Evolutionary conservation across 805 yeast species (phyloP).

Genomic region (Metschnikowia continentalis): DNA sequence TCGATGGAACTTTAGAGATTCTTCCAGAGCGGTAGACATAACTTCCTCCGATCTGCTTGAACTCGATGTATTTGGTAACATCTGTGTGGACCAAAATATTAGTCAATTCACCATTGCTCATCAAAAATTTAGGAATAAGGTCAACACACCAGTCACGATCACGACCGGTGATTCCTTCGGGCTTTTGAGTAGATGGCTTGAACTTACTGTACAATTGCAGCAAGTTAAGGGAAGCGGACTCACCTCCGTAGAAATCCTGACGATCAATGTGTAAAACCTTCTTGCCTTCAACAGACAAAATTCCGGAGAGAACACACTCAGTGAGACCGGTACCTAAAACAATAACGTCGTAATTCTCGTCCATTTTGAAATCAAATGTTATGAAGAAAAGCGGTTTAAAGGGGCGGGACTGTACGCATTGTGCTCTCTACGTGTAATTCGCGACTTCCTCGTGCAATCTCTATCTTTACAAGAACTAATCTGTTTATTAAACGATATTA

Average conservation of each 20-base stretch:
- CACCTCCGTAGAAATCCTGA: slow-evolving; percentile 95
- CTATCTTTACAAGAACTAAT: neutral
- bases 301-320: slow-evolving; percentile 91
- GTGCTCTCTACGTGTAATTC: neutral
- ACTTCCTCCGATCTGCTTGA: slow-evolving; percentile 94
- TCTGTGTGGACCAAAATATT: slow-evolving; percentile 93
- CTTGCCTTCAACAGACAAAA: slow-evolving; percentile 95
- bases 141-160: slow-evolving; percentile 98
- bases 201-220: slow-evolving; percentile 71
- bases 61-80: slow-evolving; percentile 92
- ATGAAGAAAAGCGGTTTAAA: neutral
- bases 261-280: slow-evolving; percentile 94
- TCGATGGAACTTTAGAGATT: slow-evolving; percentile 93
- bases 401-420: neutral
- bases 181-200: slow-evolving; percentile 68
- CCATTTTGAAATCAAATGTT: slow-evolving; percentile 47
- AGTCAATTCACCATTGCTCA: slow-evolving; percentile 97
- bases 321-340: slow-evolving; percentile 95
- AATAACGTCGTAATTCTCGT: slow-evolving; percentile 94
- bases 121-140: slow-evolving; percentile 90
- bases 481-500: slow-evolving; percentile 28
- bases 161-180: slow-evolving; percentile 72
- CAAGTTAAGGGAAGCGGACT: slow-evolving; percentile 78
- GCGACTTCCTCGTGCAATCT: slow-evolving; percentile 1
- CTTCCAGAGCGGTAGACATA: slow-evolving; percentile 87